These are phyloP conservation scores for Boletellus emodensis DNA, from an alignment of 768 basidiomycete species.

Conservation along the genomic window DNA sequence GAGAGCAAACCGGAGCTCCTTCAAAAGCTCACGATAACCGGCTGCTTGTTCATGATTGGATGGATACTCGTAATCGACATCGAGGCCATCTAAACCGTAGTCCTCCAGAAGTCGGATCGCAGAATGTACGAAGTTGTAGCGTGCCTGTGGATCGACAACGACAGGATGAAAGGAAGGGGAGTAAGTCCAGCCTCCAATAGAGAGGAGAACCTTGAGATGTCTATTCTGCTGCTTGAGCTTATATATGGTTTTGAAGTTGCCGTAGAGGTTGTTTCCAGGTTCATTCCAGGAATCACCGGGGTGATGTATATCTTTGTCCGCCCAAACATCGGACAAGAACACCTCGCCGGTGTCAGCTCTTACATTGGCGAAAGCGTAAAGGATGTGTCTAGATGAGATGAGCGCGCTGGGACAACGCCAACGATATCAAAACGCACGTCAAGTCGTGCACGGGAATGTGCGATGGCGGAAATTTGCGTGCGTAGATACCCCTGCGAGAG, in stretches of 20 bases:
- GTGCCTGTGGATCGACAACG: conserved; percentile 57
- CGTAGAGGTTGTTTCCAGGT: conserved; percentile 83
- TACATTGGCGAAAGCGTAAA: conserved; percentile 92
- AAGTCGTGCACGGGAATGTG: conserved; percentile 79
- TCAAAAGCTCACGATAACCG: conserved; percentile 81
- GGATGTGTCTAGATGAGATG: conserved; percentile 59
- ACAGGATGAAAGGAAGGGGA: conserved; percentile 83
- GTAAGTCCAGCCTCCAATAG: conserved; percentile 96
- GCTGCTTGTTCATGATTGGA: conserved; percentile 68
- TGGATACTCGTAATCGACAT: conserved; percentile 94
- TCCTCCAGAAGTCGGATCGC: conserved; percentile 82
- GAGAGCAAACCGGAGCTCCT: conserved; percentile 67
- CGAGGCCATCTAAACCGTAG: conserved; percentile 88
- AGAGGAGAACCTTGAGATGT: conserved; percentile 75
- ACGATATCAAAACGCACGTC: conserved; percentile 52
- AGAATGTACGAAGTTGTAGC: conserved; percentile 76
- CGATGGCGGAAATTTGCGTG: conserved; percentile 84
- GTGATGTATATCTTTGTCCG: conserved; percentile 97
- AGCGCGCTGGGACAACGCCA: conserved; percentile 4
- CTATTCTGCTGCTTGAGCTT: conserved; percentile 83
- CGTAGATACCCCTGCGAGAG: conserved; percentile 83
- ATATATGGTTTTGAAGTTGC: conserved; percentile 93
- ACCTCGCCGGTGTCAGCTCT: conserved; percentile 83
- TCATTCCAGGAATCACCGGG: conserved; percentile 96
- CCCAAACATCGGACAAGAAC: conserved; percentile 84